These are phyloP conservation scores for Nicotiana noctiflora DNA, from an alignment of 257 asterid species.

Conservation along the genomic window DNA sequence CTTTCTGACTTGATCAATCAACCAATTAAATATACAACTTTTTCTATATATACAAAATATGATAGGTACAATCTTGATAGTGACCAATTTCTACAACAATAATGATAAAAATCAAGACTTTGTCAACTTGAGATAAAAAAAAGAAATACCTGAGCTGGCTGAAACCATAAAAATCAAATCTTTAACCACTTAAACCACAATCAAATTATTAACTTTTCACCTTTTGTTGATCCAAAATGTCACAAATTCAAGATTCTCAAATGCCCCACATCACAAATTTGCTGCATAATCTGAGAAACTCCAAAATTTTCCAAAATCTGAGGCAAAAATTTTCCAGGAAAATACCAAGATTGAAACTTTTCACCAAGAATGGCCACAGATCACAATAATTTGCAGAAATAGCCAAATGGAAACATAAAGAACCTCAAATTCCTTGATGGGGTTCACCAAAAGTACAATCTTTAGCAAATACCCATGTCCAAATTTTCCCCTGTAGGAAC, in stretches of 20 bases:
- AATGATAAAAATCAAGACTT: conserved; percentile 13
- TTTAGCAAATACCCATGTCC: conserved; percentile 9
- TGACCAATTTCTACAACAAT: conserved; percentile 41
- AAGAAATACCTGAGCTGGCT: conserved; percentile 12
- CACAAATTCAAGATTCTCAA: conserved; percentile 19
- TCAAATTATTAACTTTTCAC: conserved; percentile 16
- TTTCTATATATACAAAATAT: conserved; percentile 4
- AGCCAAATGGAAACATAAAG: not conserved
- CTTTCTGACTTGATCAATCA: conserved; percentile 31
- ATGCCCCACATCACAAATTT: conserved; percentile 15
- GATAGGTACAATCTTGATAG: conserved; percentile 32
- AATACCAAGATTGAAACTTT: not conserved
- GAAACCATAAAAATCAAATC: conserved; percentile 8
- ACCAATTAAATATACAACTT: conserved; percentile 4
- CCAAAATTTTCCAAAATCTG: not conserved
- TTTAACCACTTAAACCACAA: conserved; percentile 9
- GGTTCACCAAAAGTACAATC: not conserved
- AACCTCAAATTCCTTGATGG: conserved; percentile 5
- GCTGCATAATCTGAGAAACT: too few species aligned
- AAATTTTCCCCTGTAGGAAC: conserved; percentile 30
- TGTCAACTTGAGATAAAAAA: conserved; percentile 26
- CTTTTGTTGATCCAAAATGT: conserved; percentile 7
- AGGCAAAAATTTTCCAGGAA: conserved; percentile 3
- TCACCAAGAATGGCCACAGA: not conserved
- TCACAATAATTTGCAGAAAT: not conserved